Evolutionary conservation across 2,329 filamentous ascomycete species (phyloP).

Genomic region (Arthrobotrys entomopaga): DNA sequence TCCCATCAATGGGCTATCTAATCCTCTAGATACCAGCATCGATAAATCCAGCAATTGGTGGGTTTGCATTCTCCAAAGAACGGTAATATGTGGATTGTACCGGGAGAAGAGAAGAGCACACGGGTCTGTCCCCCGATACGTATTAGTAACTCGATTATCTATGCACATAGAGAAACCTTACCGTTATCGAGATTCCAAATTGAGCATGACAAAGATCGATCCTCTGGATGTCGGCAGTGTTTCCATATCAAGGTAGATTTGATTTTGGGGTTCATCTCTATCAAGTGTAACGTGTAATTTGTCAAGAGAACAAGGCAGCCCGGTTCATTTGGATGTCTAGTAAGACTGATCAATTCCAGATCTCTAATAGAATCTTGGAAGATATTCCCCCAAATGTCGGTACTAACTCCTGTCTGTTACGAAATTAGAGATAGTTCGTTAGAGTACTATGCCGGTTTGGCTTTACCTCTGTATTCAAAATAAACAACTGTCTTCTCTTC

Average conservation of each 20-base stretch:
- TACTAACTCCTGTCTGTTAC: conserved; percentile 17
- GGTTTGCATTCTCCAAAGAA: conserved; percentile 19
- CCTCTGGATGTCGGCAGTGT: conserved; percentile 40
- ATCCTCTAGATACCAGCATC: conserved; percentile 14
- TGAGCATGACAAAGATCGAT: conserved; percentile 26
- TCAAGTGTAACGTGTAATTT: conserved; percentile 30
- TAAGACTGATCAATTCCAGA: conserved; percentile 19
- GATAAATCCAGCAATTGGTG: conserved; percentile 11
- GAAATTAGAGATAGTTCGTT: neutral
- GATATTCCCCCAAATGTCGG: conserved; percentile 14
- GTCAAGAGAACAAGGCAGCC: conserved; percentile 35
- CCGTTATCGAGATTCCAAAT: conserved; percentile 20
- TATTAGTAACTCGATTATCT: neutral
- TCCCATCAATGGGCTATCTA: conserved; percentile 20
- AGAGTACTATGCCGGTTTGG: no score
- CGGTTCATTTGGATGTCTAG: conserved; percentile 9
- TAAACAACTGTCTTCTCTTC: conserved; percentile 35
- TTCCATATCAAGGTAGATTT: conserved; percentile 29
- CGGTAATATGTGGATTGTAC: conserved; percentile 38
- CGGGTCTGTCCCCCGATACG: conserved; percentile 3
- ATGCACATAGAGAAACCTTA: conserved; percentile 1
- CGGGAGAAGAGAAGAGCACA: conserved; percentile 32
- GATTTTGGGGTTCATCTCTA: conserved; percentile 4
- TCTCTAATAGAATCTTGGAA: conserved; percentile 11
- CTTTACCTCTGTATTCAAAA: conserved; percentile 32